These are phyloP conservation scores for Erythrobasidium hasegawianum DNA, from an alignment of 1,284 basidiomycete species.

Conservation along the genomic window DNA sequence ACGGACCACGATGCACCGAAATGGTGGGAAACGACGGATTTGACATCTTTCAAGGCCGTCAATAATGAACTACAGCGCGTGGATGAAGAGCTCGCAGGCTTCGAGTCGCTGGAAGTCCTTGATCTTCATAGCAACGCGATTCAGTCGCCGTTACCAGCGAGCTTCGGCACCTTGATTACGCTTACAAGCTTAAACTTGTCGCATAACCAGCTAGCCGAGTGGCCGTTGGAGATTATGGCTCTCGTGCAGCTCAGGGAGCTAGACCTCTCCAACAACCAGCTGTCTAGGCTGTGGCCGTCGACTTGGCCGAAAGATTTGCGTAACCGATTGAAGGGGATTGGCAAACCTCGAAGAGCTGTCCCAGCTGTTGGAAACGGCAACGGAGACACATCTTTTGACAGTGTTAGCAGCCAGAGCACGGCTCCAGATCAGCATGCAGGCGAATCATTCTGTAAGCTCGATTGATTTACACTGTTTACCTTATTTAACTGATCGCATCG, in stretches of 20 bases:
- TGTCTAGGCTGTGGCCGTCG: constrained; percentile 8
- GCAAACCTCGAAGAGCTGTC: not conserved
- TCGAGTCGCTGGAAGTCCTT: constrained; percentile 21
- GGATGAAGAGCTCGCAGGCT: constrained; percentile 23
- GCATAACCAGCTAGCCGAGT: constrained; percentile 17
- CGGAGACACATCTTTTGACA: constrained; percentile 17
- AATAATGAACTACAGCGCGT: constrained; percentile 30
- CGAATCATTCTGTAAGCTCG: constrained; percentile 25
- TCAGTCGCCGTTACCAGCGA: constrained; percentile 19
- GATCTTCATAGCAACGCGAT: constrained; percentile 32
- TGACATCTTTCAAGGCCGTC: constrained; percentile 27
- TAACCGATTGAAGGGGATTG: constrained; percentile 8
- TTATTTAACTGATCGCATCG: too few relatives aligned
- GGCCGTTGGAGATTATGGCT: constrained; percentile 30
- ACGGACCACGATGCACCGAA: not conserved
- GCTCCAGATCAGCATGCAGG: constrained; percentile 18
- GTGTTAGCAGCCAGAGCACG: constrained; percentile 26
- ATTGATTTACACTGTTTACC: too few relatives aligned
- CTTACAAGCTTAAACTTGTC: constrained; percentile 32
- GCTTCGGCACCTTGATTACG: constrained; percentile 11
- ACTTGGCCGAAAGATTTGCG: constrained; percentile 8
- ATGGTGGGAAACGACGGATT: constrained; percentile 27
- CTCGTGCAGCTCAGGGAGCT: constrained; percentile 29
- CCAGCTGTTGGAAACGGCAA: not conserved
- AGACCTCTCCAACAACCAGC: constrained; percentile 30